These are phyloP conservation scores for Grosmannia penicillata DNA, from an alignment of 2,329 filamentous ascomycete genomes.

Conservation along the genomic window DNA sequence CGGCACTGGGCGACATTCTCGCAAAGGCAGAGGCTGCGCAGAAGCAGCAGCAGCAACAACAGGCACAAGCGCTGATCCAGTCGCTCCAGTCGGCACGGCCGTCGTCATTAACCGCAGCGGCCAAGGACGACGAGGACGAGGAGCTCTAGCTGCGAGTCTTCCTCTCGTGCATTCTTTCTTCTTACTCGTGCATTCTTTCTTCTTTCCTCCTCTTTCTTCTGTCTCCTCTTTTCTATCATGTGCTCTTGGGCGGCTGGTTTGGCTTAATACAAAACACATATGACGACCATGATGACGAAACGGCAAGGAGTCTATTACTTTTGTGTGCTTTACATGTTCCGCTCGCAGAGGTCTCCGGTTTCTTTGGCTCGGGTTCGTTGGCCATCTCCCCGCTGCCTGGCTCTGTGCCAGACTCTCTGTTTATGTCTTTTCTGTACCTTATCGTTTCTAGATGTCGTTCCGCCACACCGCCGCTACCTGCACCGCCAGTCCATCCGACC, in stretches of 20 bases:
- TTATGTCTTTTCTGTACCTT: no score
- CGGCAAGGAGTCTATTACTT: constrained; percentile 1
- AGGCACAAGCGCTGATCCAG: no score
- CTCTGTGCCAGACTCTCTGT: no score
- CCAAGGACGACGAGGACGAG: constrained; percentile 6
- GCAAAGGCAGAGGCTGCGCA: constrained; percentile 21
- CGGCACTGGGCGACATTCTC: constrained; percentile 26
- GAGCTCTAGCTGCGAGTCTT: constrained; percentile 4
- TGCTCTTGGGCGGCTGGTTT: not conserved
- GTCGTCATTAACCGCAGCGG: not conserved
- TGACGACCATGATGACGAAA: constrained; percentile 10
- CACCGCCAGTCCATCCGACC: no score
- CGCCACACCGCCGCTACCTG: no score
- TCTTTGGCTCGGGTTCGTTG: not conserved
- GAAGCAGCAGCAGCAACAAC: constrained; percentile 5
- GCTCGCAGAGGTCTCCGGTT: not conserved
- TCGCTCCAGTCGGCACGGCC: not conserved
- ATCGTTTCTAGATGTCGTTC: no score
- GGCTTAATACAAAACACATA: constrained; percentile 1
- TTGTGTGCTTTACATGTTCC: not conserved
- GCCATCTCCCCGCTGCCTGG: no score
- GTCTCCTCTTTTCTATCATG: not conserved
- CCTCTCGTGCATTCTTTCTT: constrained; percentile 1
- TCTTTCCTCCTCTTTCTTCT: not conserved
- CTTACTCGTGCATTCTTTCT: not conserved